Base-by-base conservation (phyloP, 106 monocot genomes). In the Posidonia australis region DNA sequence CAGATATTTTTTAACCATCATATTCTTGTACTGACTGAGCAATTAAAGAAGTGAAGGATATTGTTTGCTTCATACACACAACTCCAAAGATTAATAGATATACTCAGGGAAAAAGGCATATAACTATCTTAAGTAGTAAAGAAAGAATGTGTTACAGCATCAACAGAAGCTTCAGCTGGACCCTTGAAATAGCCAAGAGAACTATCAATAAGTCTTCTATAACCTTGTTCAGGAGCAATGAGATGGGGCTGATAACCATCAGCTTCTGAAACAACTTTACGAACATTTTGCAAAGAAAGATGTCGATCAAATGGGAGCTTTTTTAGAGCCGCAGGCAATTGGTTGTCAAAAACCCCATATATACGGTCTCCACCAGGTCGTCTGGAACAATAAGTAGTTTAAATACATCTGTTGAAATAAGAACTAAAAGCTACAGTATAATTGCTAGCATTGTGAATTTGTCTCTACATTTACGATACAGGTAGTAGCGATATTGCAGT, bases 181-280 rank as follows among this genome's bases (percentile, higher is more conserved):
- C 87, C 92, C 75, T 87, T 92, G 70, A 92, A 92, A 71, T 77
- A 92, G 56, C 77, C 31, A 10, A 92, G 79, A 32, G 92, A 92
- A 62, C 84, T 76, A 76, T 92, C 92, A 51, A 92, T 92, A 60
- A 92, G 87, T 72, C 92, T 84, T 78, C 92, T 81, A 47, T 92
- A 92, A 26, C 87, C 92, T 67, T 92, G 92, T 66, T 92, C 92
- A 17, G 92, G 92, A 21, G 92, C 92, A 68, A 92, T 87, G 22
- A 87, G 58, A 74, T 92, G 92, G 10, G 92, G 92, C 62, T 92
- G 92, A 51, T 92, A 92, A 59, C 92, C 92, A 78, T 92, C 92
- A 73, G 92, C 87, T 72, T 92, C 87, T 48, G 92, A 87, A 27
- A 92, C 81, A 56, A 92, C 84, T 73, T 82, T 82, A 6, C 84